These are phyloP conservation scores for Suillus brevipes DNA, from an alignment of 768 basidiomycete species.

Conservation along the genomic window DNA sequence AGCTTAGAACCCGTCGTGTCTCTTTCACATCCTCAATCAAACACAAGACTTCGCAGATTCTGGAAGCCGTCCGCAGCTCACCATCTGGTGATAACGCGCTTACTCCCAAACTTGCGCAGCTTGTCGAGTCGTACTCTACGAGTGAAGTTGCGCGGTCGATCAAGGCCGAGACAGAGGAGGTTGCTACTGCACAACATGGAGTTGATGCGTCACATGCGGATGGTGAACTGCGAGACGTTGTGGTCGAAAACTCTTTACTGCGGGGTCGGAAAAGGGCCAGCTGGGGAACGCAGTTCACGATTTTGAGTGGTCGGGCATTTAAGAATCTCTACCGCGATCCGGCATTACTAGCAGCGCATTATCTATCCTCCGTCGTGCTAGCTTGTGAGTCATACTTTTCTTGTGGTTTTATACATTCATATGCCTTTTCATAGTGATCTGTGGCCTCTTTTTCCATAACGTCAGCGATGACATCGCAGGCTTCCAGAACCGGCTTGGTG, in stretches of 20 bases:
- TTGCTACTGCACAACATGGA: slow-evolving; percentile 26
- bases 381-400: slow-evolving; percentile 59
- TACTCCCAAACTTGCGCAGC: slow-evolving; percentile 57
- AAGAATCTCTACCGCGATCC: slow-evolving; percentile 98
- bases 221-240: slow-evolving; percentile 62
- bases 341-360: slow-evolving; percentile 87
- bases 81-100: slow-evolving; percentile 32
- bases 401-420: slow-evolving; percentile 7
- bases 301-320: slow-evolving; percentile 94
- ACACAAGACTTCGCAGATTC: slow-evolving; percentile 71
- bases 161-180: slow-evolving; percentile 56
- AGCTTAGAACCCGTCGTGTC: slow-evolving; percentile 47
- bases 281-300: slow-evolving; percentile 89
- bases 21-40: slow-evolving; percentile 57
- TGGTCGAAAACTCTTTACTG: slow-evolving; percentile 64
- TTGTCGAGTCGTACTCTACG: slow-evolving; percentile 71
- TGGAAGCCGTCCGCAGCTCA: slow-evolving; percentile 52
- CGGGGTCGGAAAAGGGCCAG: slow-evolving; percentile 78
- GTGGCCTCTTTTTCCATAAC: slow-evolving; percentile 90
- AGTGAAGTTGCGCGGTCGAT: slow-evolving; percentile 69
- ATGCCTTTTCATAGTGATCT: slow-evolving; percentile 58
- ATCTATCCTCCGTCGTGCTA: slow-evolving; percentile 77
- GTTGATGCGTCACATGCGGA: slow-evolving; percentile 25
- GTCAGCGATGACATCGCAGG: slow-evolving; percentile 93
- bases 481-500: slow-evolving; percentile 92